Percentiles rank a stretch among this genome's conserved stretches.
Conservation (phyloP, 2,329 filamentous ascomycete genomes). For the Dothistroma pini region DNA sequence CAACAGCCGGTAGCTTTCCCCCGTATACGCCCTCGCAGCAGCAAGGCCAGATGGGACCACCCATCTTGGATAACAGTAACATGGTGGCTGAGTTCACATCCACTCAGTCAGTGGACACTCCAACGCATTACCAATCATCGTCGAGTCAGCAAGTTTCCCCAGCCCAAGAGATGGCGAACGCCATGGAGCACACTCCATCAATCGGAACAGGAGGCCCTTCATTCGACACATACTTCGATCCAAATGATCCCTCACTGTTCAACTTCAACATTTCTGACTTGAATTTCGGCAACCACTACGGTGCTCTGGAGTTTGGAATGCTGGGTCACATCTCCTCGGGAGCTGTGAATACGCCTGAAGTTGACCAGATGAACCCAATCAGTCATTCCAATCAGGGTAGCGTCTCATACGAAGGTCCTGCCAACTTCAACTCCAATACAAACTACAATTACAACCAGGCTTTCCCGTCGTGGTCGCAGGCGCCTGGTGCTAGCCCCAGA, state of each 20-base stretch:
- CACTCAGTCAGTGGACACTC: conserved; percentile 57
- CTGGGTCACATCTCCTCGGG: conserved; percentile 94
- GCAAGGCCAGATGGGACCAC: conserved; percentile 39
- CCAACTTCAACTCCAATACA: conserved; percentile 22
- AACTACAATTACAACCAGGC: conserved; percentile 23
- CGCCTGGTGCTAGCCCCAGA: conserved; percentile 38
- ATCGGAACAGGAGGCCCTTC: conserved; percentile 39
- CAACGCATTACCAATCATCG: conserved; percentile 65
- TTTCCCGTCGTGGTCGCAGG: conserved; percentile 32
- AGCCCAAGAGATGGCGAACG: conserved; percentile 45
- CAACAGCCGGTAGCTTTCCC: conserved; percentile 39
- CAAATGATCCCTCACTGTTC: conserved; percentile 86
- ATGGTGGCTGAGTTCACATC: conserved; percentile 54
- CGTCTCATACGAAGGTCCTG: conserved; percentile 30
- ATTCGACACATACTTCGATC: conserved; percentile 70
- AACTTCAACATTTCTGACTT: conserved; percentile 94
- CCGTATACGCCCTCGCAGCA: conserved; percentile 34
- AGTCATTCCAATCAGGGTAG: conserved; percentile 27
- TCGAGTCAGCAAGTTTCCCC: conserved; percentile 49
- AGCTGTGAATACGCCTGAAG: conserved; percentile 46
- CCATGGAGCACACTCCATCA: conserved; percentile 44
- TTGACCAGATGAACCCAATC: conserved; percentile 33
- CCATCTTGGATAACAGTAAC: conserved; percentile 39
- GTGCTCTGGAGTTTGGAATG: conserved; percentile 92
- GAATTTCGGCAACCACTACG: conserved; percentile 95